Evolutionary conservation across 2,329 filamentous ascomycete species (phyloP), one percentile per base, ranked within the genome.

Genomic region (Lomentospora prolificans): DNA sequence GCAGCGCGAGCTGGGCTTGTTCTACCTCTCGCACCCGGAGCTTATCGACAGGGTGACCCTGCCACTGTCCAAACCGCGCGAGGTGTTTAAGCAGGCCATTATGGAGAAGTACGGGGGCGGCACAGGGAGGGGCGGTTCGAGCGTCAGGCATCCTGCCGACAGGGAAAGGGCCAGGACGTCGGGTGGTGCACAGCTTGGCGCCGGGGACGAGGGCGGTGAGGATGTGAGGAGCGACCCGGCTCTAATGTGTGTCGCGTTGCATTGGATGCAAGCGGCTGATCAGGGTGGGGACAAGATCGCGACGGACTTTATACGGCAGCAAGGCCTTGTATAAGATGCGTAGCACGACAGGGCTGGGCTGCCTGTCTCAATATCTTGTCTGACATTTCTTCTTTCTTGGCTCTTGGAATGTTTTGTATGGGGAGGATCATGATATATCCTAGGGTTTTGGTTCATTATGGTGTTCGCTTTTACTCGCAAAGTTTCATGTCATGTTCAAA

Each of bases 191-290:
- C 62, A 65, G 19, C 65, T 64, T 3, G 63, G 61, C 28, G 56
- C 62, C 1, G 63, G 63, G 36, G 67, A 68, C 50, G 70, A 69
- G 54, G 72, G 75, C 51, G 73, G 72, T 17, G 72, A 52, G 25
- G 70, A 81, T 58, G 76, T 81, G 33, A 69, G 89, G 61, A 90
- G 85, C 58, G 90, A 96, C 67, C 89, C 89, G 2, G 86, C 86
- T 55, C 84, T 90, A 44, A 94, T 97, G 88, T 96, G 91, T 64
- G 82, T 96, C 57, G 92, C 92, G 8, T 85, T 95, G 70, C 92
- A 97, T 74, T 97, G 92, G 91, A 96, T 97, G 90, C 89, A 92
- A 72, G 77, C 89, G 61, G 90, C 89, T 36, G 87, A 89, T 63
- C 80, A 81, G 55, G 90, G 90, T n/a, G 90, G 90, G 1, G 92